phyloP scores from a whole-genome alignment of 2,329 filamentous ascomycete species.

The Chrysoporthe cubensis region DNA sequence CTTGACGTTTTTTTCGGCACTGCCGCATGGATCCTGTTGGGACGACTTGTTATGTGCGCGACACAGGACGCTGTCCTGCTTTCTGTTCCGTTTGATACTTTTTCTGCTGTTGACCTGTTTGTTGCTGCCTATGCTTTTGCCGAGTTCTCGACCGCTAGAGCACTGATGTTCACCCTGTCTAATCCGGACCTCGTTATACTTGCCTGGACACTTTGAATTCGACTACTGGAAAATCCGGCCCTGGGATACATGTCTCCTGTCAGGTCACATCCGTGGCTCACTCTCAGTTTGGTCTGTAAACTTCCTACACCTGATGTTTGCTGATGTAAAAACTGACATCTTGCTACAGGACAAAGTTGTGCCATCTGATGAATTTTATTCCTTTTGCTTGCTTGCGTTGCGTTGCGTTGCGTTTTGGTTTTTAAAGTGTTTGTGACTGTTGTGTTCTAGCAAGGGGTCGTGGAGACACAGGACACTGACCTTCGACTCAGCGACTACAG shows the following conservation, averaged over 20 bases:
- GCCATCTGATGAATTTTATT: constrained; percentile 42
- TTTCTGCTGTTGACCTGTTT: background rate
- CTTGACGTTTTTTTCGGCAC: background rate
- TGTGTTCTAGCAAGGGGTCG: constrained; percentile 37
- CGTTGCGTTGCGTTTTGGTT: background rate
- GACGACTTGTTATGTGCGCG: background rate
- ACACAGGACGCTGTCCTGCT: constrained; percentile 14
- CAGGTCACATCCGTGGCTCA: constrained; percentile 14
- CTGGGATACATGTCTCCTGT: constrained; percentile 19
- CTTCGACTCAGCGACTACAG: constrained; percentile 58
- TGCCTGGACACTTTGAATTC: background rate
- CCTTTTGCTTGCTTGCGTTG: constrained; percentile 31
- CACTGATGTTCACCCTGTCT: background rate
- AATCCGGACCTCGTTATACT: background rate
- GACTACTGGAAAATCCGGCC: background rate
- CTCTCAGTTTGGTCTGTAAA: constrained; percentile 45
- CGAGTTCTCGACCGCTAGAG: background rate
- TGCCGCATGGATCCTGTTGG: background rate
- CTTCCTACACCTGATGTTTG: constrained; percentile 30
- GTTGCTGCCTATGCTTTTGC: background rate
- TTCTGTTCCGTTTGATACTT: background rate
- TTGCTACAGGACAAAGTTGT: constrained; percentile 61
- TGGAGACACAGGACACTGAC: constrained; percentile 62
- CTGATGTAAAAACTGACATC: constrained; percentile 40
- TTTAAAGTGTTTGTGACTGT: background rate